These are phyloP conservation scores for Annulohypoxylon truncatum DNA, from an alignment of 2,329 filamentous ascomycete genomes.

Conservation along the genomic window DNA sequence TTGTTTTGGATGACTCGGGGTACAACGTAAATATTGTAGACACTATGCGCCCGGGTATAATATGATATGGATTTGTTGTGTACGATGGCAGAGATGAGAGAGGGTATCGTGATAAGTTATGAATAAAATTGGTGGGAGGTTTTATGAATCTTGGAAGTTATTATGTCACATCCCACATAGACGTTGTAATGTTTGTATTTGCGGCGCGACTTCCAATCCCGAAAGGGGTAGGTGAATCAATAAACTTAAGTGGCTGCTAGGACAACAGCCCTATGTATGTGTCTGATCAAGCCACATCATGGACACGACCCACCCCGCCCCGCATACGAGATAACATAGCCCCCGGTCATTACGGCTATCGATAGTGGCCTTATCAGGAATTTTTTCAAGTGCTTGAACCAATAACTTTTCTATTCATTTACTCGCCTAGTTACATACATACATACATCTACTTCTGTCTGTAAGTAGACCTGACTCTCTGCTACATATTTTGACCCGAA, in stretches of 20 bases:
- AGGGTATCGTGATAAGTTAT: background rate
- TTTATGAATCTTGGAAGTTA: background rate
- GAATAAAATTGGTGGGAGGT: background rate
- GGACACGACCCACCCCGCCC: too few relatives aligned
- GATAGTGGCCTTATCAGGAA: conserved; percentile 10
- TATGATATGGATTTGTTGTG: background rate
- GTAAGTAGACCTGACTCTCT: background rate
- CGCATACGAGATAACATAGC: too few relatives aligned
- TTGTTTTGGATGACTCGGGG: conserved; percentile 35
- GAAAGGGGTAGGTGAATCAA: conserved; percentile 30
- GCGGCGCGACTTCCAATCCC: conserved; percentile 9
- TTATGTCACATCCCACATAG: background rate
- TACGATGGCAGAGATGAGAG: background rate
- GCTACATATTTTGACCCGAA: background rate
- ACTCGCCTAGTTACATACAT: conserved; percentile 19
- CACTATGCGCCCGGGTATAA: background rate
- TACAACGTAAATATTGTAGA: too few relatives aligned
- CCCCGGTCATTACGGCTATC: background rate
- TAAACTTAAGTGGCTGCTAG: conserved; percentile 33
- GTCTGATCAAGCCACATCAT: conserved; percentile 33
- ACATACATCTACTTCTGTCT: background rate
- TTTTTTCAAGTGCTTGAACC: conserved; percentile 3
- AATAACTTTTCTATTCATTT: conserved; percentile 24
- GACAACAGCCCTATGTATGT: conserved; percentile 26
- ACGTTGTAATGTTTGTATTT: conserved; percentile 13